A percentile compares a stretch with the other conserved stretches of the same genome.
These are phyloP conservation scores for Phytopythium ostracodes DNA, from an alignment of 352 stramenopile genomes.

Conservation along the genomic window DNA sequence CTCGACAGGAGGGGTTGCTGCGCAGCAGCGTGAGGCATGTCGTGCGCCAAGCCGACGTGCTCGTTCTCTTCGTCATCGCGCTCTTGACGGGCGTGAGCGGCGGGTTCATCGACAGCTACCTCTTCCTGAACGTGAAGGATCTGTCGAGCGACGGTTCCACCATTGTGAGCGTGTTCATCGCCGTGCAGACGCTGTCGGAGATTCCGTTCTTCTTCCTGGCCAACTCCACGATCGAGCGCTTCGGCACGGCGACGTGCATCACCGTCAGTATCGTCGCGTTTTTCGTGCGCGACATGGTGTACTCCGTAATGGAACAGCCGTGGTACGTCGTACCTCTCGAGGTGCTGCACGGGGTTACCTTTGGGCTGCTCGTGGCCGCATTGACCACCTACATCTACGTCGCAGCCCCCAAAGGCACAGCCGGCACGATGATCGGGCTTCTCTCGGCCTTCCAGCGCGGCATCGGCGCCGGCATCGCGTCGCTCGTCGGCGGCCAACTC, in stretches of 20 bases:
- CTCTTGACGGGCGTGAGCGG: conserved; percentile 46
- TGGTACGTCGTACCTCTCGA: conserved; percentile 56
- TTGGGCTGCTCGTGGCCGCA: conserved; percentile 36
- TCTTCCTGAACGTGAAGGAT: conserved; percentile 54
- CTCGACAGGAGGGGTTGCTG: conserved; percentile 15
- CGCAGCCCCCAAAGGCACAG: conserved; percentile 24
- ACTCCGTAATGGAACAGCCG: conserved; percentile 45
- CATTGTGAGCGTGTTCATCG: conserved; percentile 50
- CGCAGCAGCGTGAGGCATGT: conserved; percentile 30
- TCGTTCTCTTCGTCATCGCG: conserved; percentile 40
- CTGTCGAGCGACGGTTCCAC: conserved; percentile 31
- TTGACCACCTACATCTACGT: conserved; percentile 51
- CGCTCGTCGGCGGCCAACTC: conserved; percentile 45
- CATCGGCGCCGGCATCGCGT: conserved; percentile 39
- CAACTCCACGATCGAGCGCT: conserved; percentile 35
- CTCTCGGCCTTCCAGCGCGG: conserved; percentile 51
- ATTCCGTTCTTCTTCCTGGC: conserved; percentile 55
- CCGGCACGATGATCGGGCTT: conserved; percentile 54
- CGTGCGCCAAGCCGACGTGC: conserved; percentile 23
- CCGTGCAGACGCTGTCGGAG: conserved; percentile 51
- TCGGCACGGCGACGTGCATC: conserved; percentile 39
- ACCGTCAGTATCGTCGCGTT: conserved; percentile 40
- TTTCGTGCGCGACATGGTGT: conserved; percentile 42
- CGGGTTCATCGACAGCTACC: conserved; percentile 49
- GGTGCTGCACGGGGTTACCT: conserved; percentile 52